phyloP scores from a whole-genome alignment of 768 basidiomycete genomes.

The Trametes coccinea region DNA sequence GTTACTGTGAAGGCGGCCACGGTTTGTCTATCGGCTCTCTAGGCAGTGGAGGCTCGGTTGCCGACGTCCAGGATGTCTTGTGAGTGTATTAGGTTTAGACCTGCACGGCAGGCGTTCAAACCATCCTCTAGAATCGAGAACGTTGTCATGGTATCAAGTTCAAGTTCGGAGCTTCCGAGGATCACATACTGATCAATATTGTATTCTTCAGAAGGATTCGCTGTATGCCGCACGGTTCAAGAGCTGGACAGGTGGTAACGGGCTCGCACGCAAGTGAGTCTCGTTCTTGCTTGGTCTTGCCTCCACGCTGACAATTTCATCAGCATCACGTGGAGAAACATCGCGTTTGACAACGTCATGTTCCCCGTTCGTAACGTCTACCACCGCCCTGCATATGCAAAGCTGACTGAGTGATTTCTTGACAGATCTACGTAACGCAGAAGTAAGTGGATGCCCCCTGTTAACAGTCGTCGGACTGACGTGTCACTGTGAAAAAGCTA shows the following conservation, averaged over 20 bases:
- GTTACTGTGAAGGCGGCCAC: conserved; percentile 58
- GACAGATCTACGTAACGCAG: conserved; percentile 60
- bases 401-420: no score
- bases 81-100: conserved; percentile 29
- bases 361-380: conserved; percentile 47
- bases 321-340: conserved; percentile 62
- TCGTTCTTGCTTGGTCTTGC: not conserved
- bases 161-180: not conserved
- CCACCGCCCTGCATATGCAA: no score
- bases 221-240: conserved; percentile 67
- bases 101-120: not conserved
- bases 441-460: conserved; percentile 42
- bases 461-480: not conserved
- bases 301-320: not conserved
- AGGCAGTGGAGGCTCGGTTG: conserved; percentile 42
- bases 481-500: conserved; percentile 41
- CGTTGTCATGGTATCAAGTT: conserved; percentile 27
- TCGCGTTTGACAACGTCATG: conserved; percentile 49
- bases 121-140: conserved; percentile 29
- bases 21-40: conserved; percentile 59
- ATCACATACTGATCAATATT: no score
- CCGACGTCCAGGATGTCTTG: conserved; percentile 59
- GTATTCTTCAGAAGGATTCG: conserved; percentile 41
- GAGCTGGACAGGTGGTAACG: conserved; percentile 66
- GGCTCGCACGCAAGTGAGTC: conserved; percentile 51